Evolutionary conservation across 208 protist species (phyloP), one percentile per base, ranked within the genome.

Genomic region (Wallacemonas sp.): DNA sequence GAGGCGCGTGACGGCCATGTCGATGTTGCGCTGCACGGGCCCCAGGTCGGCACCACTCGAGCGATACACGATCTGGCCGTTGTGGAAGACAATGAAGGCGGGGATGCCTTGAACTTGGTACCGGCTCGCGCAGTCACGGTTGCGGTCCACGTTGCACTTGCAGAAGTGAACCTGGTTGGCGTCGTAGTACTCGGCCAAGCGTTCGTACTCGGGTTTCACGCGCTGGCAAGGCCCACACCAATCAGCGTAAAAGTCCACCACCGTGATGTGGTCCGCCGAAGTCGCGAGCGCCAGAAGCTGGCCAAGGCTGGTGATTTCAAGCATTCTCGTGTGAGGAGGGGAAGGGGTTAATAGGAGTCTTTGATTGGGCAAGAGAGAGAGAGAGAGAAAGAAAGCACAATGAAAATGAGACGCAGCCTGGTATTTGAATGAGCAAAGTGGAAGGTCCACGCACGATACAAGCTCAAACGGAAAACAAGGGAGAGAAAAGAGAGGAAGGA

Each of bases 161-260:
- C 80, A 81, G 46, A 96, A 96, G 11, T 60, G 73, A 24, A 94
- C 84, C 39, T 80, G 72, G 43, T 12, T 34, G 9, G 60, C 32
- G 48, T 86, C 80, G 63, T 87, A 88, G 52, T 72, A 70, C 32
- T 79, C 52, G 14, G 74, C 61, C 72, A 95, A 65, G 29, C 65
- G 65, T 43, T 83, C 79, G 61, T 83, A 97, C 65, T 80, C 56
- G 1, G 89, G 85, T 54, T 85, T 87, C 26, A 95, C 80, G 27
- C 49, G 32, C 62, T 92, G 70, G 64, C 93, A 96, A 5, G 93
- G 88, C 8, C 93, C 90, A 48, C 90, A 96, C 93, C 90, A 96
- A 58, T 87, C 85, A 5, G 91, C 88, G 69, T 93, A 94, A 62
- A 96, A 96, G 46, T 96, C 80, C 1, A 97, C 72, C 9, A 96